Percentiles rank a stretch among this genome's conserved stretches.
phyloP scores from a whole-genome alignment of 495 filamentous ascomycete genomes.

The Pseudomonodictys pantanalensis region DNA sequence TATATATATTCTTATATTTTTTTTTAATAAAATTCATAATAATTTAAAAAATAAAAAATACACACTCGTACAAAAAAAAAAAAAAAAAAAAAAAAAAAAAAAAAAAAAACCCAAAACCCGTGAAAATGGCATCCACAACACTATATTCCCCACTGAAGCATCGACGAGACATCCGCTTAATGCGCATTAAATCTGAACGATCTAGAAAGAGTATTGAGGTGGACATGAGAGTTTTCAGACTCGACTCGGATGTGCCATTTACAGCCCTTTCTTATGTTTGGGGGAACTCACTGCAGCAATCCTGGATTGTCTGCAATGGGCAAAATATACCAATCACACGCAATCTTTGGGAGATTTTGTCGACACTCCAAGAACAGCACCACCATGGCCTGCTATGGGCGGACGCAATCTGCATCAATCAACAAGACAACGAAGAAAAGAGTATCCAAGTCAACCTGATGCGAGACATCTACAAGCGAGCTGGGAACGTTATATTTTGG shows the following conservation, averaged over 20 bases:
- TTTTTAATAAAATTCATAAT: no score
- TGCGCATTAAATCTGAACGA: not conserved
- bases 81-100: no score
- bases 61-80: no score
- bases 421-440: slow-evolving; percentile 16
- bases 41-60: no score
- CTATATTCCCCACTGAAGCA: not conserved
- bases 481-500: slow-evolving; percentile 19
- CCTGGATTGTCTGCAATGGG: not conserved
- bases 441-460: slow-evolving; percentile 22
- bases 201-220: not conserved
- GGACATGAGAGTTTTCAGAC: not conserved
- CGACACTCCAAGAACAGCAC: not conserved
- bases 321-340: not conserved
- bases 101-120: no score
- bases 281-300: not conserved
- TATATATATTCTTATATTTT: no score
- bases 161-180: not conserved
- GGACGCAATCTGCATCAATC: slow-evolving; percentile 28
- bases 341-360: not conserved
- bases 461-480: slow-evolving; percentile 19
- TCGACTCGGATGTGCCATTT: not conserved
- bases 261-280: not conserved
- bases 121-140: not conserved
- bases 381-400: not conserved